A percentile compares a stretch with the other conserved stretches of the same genome.
phyloP scores from a whole-genome alignment of 2,329 filamentous ascomycete species.

The Drechslerella stenobrocha region DNA sequence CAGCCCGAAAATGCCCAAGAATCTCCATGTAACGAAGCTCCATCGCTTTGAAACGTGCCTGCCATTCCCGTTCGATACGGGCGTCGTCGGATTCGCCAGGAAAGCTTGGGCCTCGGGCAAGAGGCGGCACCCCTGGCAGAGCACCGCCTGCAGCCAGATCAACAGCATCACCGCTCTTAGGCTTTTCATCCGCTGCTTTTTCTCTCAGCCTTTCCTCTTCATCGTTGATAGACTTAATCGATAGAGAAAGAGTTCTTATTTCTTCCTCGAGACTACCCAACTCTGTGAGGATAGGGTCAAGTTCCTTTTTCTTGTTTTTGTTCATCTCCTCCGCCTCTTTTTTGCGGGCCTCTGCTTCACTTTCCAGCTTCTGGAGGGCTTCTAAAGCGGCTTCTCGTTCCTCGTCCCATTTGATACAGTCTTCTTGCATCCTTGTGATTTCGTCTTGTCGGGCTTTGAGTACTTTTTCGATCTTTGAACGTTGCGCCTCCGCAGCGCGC shows the following conservation, averaged over 20 bases:
- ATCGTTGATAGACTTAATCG: slow-evolving; percentile 74
- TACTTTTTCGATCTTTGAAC: slow-evolving; percentile 74
- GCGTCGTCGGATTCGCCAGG: slow-evolving; percentile 58
- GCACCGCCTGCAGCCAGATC: slow-evolving; percentile 15
- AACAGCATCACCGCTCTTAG: slow-evolving; percentile 55
- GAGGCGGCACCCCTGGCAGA: slow-evolving; percentile 31
- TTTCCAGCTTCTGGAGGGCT: slow-evolving; percentile 64
- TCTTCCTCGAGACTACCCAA: slow-evolving; percentile 70
- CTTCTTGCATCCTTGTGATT: slow-evolving; percentile 75
- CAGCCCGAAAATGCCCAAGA: slow-evolving; percentile 40
- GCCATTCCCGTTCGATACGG: slow-evolving; percentile 61
- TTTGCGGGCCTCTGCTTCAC: slow-evolving; percentile 62
- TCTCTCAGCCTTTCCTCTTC: slow-evolving; percentile 67
- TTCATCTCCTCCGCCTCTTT: slow-evolving; percentile 62
- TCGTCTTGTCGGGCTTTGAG: slow-evolving; percentile 89
- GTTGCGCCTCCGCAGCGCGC: slow-evolving; percentile 68
- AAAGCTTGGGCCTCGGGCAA: slow-evolving; percentile 31
- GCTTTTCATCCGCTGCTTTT: slow-evolving; percentile 63
- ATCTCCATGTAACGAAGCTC: slow-evolving; percentile 58
- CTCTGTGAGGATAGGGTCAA: slow-evolving; percentile 61
- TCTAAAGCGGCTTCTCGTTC: slow-evolving; percentile 54
- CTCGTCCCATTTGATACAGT: slow-evolving; percentile 69
- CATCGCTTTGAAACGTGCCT: slow-evolving; percentile 61
- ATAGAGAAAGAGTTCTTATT: slow-evolving; percentile 69
- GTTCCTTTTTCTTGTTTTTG: slow-evolving; percentile 61